Evolutionary conservation across 2,329 filamentous ascomycete genomes (phyloP).

Genomic region (Hymenotorrendiella dingleyae): DNA sequence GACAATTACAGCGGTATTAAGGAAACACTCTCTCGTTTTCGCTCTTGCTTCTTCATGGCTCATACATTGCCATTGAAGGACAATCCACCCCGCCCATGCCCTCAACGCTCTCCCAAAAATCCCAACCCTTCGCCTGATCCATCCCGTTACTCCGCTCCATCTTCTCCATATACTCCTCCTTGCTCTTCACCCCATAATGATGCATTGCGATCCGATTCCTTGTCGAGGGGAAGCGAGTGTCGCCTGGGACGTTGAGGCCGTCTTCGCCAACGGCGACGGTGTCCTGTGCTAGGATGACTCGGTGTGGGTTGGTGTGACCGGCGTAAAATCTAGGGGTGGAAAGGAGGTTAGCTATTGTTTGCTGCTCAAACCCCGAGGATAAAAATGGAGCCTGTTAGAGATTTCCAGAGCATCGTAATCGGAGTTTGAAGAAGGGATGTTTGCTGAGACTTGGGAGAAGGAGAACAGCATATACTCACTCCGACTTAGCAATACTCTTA

Average conservation of each 20-base stretch:
- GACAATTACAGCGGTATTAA: too few species aligned
- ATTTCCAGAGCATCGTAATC: too few species aligned
- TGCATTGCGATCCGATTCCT: slow-evolving; percentile 28
- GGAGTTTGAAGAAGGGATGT: too few species aligned
- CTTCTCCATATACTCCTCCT: slow-evolving; percentile 29
- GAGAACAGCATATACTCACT: too few species aligned
- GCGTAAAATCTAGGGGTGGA: too few species aligned
- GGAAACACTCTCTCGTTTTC: too few species aligned
- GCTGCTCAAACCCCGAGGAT: too few species aligned
- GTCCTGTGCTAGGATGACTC: slow-evolving; percentile 18
- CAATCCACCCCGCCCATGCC: slow-evolving; percentile 19
- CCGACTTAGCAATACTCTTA: slow-evolving; percentile 30
- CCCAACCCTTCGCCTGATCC: slow-evolving; percentile 20
- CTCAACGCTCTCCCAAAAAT: slow-evolving; percentile 26
- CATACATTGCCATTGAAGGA: slow-evolving; percentile 23
- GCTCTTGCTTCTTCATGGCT: slow-evolving; percentile 19
- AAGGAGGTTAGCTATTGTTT: too few species aligned
- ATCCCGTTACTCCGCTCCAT: slow-evolving; percentile 23
- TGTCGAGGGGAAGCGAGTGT: slow-evolving; percentile 26
- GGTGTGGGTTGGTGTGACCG: slow-evolving; percentile 20
- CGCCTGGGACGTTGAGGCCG: slow-evolving; percentile 18
- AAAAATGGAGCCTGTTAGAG: too few species aligned
- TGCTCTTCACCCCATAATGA: slow-evolving; percentile 32
- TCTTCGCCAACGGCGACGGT: slow-evolving; percentile 26
- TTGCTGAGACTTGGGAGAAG: too few species aligned